Percentiles rank a stretch among this genome's conserved stretches.
Conservation (phyloP, 805 yeast species). For the Teunomyces barrocoloradensis region DNA sequence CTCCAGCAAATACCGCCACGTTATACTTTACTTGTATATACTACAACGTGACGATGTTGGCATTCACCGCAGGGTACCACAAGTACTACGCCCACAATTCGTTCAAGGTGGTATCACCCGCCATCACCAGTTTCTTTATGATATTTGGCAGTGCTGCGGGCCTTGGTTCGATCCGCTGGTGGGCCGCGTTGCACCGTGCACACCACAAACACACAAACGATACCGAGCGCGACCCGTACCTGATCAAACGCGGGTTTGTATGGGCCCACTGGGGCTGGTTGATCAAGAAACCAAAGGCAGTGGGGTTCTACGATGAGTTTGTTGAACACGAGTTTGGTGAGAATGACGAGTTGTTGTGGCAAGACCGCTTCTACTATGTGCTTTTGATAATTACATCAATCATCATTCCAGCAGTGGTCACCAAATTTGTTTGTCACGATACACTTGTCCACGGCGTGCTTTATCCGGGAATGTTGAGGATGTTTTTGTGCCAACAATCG, state of each 20-base stretch:
- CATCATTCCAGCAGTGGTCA: constrained; percentile 27
- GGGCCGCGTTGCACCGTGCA: constrained; percentile 83
- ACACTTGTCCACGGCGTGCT: constrained; percentile 39
- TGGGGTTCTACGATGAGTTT: constrained; percentile 30
- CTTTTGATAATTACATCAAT: constrained; percentile 31
- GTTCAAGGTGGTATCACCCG: constrained; percentile 24
- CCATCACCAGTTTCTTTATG: constrained; percentile 51
- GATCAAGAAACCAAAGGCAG: constrained; percentile 53
- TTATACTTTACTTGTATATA: constrained; percentile 30
- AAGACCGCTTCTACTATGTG: constrained; percentile 24
- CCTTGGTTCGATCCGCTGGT: constrained; percentile 70
- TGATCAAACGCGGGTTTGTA: constrained; percentile 72
- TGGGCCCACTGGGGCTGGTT: constrained; percentile 92
- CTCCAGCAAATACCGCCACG: constrained; percentile 29
- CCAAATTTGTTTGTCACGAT: constrained; percentile 28
- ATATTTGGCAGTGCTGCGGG: constrained; percentile 70
- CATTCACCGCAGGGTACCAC: constrained; percentile 45
- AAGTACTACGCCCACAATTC: constrained; percentile 41
- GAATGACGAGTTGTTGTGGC: constrained; percentile 30
- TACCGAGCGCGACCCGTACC: constrained; percentile 86
- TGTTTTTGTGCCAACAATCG: constrained; percentile 74
- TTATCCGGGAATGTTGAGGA: constrained; percentile 75
- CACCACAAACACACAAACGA: constrained; percentile 86
- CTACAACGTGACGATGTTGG: constrained; percentile 34
- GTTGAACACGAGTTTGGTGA: constrained; percentile 32